Conservation (phyloP, 208 protist species). For the Balamuthia mandrillaris region DNA sequence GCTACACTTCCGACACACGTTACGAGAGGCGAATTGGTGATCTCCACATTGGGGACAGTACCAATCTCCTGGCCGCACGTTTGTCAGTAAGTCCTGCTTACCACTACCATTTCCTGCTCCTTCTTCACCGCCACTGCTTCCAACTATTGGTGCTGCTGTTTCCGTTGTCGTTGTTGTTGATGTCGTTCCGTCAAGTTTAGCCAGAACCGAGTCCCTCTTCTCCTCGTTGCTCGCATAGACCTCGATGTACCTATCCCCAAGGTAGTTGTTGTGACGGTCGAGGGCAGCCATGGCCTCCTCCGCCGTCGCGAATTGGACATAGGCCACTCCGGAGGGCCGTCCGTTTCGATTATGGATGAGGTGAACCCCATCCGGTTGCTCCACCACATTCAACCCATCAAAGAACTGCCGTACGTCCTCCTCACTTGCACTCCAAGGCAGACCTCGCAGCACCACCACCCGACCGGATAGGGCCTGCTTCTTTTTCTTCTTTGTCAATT, state of each 20-base stretch:
- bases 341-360: constrained; percentile 22
- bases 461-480: too few species aligned
- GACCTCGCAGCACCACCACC: constrained; percentile 5
- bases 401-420: constrained; percentile 23
- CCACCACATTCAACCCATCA: neutral
- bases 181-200: too few species aligned
- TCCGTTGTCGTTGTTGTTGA: too few species aligned
- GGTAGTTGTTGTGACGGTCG: constrained; percentile 16
- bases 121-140: too few species aligned
- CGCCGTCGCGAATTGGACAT: constrained; percentile 2
- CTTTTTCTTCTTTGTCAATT: too few species aligned
- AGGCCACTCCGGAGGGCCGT: constrained; percentile 20
- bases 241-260: constrained; percentile 6
- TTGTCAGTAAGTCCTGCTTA: too few species aligned
- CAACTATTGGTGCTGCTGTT: too few species aligned
- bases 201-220: too few species aligned
- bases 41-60: constrained; percentile 17
- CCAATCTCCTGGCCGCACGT: constrained; percentile 9
- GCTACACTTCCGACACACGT: constrained; percentile 3
- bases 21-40: constrained; percentile 37
- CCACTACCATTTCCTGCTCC: too few species aligned
- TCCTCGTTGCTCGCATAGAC: too few species aligned
- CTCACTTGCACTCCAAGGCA: constrained; percentile 22
- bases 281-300: neutral
- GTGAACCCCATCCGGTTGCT: neutral